Evolutionary conservation across 2,329 filamentous ascomycete genomes (phyloP).

Genomic region (Eurotiales sp.): DNA sequence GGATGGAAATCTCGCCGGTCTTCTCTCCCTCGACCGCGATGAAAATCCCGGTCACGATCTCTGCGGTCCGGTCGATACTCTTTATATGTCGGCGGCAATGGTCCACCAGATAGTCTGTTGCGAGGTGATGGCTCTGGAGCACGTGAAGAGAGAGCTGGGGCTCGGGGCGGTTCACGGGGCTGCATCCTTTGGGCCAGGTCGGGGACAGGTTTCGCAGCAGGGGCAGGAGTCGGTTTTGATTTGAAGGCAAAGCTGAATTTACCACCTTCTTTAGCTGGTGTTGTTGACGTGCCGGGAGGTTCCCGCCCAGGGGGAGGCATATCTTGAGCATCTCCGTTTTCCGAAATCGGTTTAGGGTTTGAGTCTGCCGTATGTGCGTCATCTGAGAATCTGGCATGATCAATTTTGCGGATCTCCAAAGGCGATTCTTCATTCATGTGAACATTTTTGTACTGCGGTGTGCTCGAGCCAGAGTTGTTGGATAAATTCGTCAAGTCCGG

Average conservation of each 20-base stretch:
- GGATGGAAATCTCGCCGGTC: constrained; percentile 33
- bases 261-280: constrained; percentile 48
- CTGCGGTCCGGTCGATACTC: constrained; percentile 42
- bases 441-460: constrained; percentile 12
- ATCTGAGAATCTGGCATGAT: constrained; percentile 52
- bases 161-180: constrained; percentile 37
- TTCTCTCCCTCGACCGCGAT: constrained; percentile 19
- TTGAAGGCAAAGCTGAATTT: constrained; percentile 97
- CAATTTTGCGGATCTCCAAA: constrained; percentile 27
- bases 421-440: constrained; percentile 29
- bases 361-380: constrained; percentile 64
- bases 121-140: constrained; percentile 29
- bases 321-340: constrained; percentile 41
- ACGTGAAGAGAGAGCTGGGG: constrained; percentile 36
- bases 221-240: constrained; percentile 60
- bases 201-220: constrained; percentile 49
- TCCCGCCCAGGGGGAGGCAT: constrained; percentile 56
- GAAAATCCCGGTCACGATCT: constrained; percentile 34
- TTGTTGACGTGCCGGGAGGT: constrained; percentile 50
- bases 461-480: constrained; percentile 25
- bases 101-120: constrained; percentile 36
- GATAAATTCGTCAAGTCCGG: constrained; percentile 38
- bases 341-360: constrained; percentile 44
- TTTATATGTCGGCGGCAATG: constrained; percentile 34
- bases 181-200: constrained; percentile 49